phyloP scores from a whole-genome alignment of 176 grass and related monocot species.

The Rhynchospora pubera region DNA sequence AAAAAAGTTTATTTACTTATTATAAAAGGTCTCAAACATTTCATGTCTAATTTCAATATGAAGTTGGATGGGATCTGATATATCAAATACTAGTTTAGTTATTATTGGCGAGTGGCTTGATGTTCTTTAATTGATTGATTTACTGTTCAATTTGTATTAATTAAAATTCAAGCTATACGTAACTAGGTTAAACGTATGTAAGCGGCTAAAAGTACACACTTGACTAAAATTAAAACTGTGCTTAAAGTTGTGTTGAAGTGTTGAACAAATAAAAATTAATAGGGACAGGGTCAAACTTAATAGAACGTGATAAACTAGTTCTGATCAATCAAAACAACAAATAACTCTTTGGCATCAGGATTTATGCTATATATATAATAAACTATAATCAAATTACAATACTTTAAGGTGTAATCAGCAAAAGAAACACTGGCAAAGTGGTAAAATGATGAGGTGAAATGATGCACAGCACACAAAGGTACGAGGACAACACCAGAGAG shows the following conservation, averaged over 20 bases:
- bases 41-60: not conserved
- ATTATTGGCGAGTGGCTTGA: too few relatives aligned
- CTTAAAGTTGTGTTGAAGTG: not conserved
- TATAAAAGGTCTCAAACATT: not conserved
- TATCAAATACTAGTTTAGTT: too few relatives aligned
- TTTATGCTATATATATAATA: not conserved
- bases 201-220: not conserved
- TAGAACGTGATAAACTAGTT: not conserved
- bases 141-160: not conserved
- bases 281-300: not conserved
- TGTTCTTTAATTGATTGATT: too few relatives aligned
- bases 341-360: not conserved
- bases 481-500: not conserved
- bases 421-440: not conserved
- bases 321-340: not conserved
- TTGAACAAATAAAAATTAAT: too few relatives aligned
- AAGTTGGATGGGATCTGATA: too few relatives aligned
- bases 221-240: not conserved
- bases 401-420: not conserved
- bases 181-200: not conserved
- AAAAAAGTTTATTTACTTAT: not conserved
- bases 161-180: not conserved
- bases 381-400: not conserved
- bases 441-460: constrained; percentile 7
- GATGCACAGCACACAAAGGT: constrained; percentile 1